Evolutionary conservation across 306 rosid species (phyloP), one percentile per base, ranked within the genome.

Genomic region (Cicer yamashitae): DNA sequence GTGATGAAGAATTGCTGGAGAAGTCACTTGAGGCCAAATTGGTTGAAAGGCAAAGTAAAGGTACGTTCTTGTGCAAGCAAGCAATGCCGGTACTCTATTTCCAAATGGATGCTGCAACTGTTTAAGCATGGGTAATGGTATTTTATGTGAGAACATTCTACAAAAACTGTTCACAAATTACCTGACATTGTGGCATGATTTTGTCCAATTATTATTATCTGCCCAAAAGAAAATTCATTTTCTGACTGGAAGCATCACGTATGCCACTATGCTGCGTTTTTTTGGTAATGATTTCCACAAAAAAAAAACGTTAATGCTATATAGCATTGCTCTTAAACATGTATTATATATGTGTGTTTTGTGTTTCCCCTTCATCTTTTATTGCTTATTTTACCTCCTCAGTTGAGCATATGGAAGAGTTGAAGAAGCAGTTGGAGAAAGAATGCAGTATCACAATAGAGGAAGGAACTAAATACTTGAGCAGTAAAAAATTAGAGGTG

Each of bases 11-110:
- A 78, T 85, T 90, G 22, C 10, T 82, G 66, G 93, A 88, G 47
- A 94, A 89, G 83, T 86, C 98, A 58, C 98, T 94, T 22, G 93
- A 94, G 37, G 91, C 88, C 41, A 89, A 87, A 71, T 41, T 88
- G 88, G 85, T 81, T 65, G 96, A 94, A 78, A 75, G 80, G 67
- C 88, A 86, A 65, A 85, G 84, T 79, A 90, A 84, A 89, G 93
- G 98, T 93, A 70, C 7, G 43, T 65, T 75, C 72, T 59, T 76
- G 80, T 70, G 69, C 58, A 51, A 51, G 71, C 66, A 69, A 9
- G 74, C 66, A 72, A 17, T 13, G 66, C 73, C 13, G 47, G 66
- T 6, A 83, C 14, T 82, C 56, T 45, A 11, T 72, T 73, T 60
- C 44, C 13, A 22, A 39, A 48, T 62, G 40, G 52, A 52, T 46